Base-by-base conservation (phyloP, 305 asterid species). In the Fraxinus baroniana region DNA sequence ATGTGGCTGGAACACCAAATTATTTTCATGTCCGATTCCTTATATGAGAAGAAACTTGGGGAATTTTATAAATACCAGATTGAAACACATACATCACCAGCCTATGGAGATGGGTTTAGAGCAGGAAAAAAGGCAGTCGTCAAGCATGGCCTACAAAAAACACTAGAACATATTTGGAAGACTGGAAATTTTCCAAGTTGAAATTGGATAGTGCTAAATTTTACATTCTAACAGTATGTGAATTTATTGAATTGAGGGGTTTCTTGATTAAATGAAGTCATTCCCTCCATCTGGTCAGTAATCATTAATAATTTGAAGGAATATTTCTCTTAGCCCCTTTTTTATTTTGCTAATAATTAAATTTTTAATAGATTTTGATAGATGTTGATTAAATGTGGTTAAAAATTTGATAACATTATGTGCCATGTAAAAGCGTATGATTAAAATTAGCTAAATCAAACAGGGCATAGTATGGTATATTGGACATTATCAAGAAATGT, bases 41-140 rank as follows among this genome's bases (percentile, higher is more conserved):
- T 87, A 49, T 88, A 85, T 6, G 90, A 86, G 78, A 86, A 83
- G 85, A 89, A 88, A 74, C 90, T 89, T 2, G 91, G 90, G 49
- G 90, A 86, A 78, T 89, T 88, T 81, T 89, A 87, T 80, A 89
- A 82, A 82, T 87, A 88, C 81, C 89, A 85, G 81, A 89, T 89
- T 7, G 88, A 89, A 84, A 80, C 91, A 3, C 91, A 89, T 81
- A 82, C 87, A 5, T 88, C 90, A 4, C 90, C 90, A 4, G 83
- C 87, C 7, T 89, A 89, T 72, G 91, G 92, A 83, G 87, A 89
- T 18, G 92, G 92, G 5, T 89, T 81, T 80, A 82, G 92, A 82
- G 91, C 87, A 55, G 92, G 91, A 78, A 86, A 88, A 15, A 86
- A 88, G 52, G 91, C 91, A 20, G 91, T 89, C 33, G 80, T 82